Percentiles rank a stretch among this genome's conserved stretches.
phyloP scores from a whole-genome alignment of 2,329 filamentous ascomycete species.

The Dendrostoma leiphaemia region DNA sequence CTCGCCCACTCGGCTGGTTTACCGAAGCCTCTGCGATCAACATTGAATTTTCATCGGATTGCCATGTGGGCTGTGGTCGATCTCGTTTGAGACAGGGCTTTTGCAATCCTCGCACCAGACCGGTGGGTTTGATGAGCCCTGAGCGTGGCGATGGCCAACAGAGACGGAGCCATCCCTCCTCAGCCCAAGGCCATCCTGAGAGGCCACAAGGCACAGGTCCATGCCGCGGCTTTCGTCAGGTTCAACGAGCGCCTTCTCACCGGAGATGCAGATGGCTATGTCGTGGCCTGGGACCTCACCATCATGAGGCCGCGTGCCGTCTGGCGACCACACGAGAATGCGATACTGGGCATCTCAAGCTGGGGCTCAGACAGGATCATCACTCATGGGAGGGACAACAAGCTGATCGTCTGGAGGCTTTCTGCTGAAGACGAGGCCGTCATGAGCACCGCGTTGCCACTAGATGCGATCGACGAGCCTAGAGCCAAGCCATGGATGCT shows the following conservation, averaged over 20 bases:
- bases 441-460: conserved; percentile 68
- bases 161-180: conserved; percentile 25
- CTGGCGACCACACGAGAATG: conserved; percentile 80
- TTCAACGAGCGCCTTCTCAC: conserved; percentile 76
- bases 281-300: conserved; percentile 80
- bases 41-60: no score
- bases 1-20: neutral
- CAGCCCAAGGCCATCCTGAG: conserved; percentile 68
- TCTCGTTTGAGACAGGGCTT: conserved; percentile 2
- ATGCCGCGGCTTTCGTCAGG: conserved; percentile 71
- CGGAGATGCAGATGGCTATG: conserved; percentile 86
- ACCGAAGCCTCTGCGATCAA: neutral
- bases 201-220: conserved; percentile 79
- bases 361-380: conserved; percentile 76
- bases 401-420: conserved; percentile 81
- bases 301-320: conserved; percentile 79
- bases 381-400: conserved; percentile 92
- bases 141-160: conserved; percentile 26
- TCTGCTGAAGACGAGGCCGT: conserved; percentile 55
- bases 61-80: neutral
- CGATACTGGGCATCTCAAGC: conserved; percentile 70
- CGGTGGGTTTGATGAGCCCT: neutral
- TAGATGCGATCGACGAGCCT: conserved; percentile 54
- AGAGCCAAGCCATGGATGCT: conserved; percentile 78
- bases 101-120: neutral